Percentiles rank a stretch among this genome's conserved stretches.
phyloP scores from a whole-genome alignment of 441 rosid genomes.

The Populus hybrid region DNA sequence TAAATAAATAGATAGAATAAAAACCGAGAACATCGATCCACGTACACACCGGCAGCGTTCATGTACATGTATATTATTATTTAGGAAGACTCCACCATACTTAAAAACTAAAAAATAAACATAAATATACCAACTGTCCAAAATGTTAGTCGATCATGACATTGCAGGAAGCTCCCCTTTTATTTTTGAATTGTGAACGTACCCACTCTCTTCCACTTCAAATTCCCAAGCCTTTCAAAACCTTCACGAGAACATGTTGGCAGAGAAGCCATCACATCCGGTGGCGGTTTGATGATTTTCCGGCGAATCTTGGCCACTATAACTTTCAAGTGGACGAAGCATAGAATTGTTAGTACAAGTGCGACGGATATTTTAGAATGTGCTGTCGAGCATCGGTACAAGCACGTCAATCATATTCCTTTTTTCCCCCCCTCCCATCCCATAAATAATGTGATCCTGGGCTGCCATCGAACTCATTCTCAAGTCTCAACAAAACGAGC shows the following conservation, averaged over 20 bases:
- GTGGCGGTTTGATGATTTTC: conserved; percentile 30
- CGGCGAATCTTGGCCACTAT: conserved; percentile 46
- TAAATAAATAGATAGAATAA: neutral
- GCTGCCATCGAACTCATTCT: conserved; percentile 40
- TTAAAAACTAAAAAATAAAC: no score
- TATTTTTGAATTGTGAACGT: neutral
- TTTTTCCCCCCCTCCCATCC: conserved; percentile 12
- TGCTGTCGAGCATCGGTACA: conserved; percentile 57
- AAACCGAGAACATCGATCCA: neutral
- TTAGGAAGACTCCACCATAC: neutral
- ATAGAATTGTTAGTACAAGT: conserved; percentile 33
- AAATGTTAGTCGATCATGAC: neutral
- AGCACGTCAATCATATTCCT: conserved; percentile 33
- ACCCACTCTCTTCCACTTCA: conserved; percentile 26
- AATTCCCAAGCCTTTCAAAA: conserved; percentile 23
- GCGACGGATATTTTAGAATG: conserved; percentile 79
- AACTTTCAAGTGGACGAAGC: conserved; percentile 62
- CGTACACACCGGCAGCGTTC: neutral
- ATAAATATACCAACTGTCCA: neutral
- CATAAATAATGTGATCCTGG: conserved; percentile 43
- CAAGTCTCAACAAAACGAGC: conserved; percentile 12
- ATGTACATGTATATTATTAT: neutral
- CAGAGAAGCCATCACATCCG: conserved; percentile 21
- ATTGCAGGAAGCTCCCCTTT: neutral
- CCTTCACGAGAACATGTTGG: conserved; percentile 20